Evolutionary conservation across 1,284 basidiomycete species (phyloP).

Genomic region (Austropuccinia psidii): DNA sequence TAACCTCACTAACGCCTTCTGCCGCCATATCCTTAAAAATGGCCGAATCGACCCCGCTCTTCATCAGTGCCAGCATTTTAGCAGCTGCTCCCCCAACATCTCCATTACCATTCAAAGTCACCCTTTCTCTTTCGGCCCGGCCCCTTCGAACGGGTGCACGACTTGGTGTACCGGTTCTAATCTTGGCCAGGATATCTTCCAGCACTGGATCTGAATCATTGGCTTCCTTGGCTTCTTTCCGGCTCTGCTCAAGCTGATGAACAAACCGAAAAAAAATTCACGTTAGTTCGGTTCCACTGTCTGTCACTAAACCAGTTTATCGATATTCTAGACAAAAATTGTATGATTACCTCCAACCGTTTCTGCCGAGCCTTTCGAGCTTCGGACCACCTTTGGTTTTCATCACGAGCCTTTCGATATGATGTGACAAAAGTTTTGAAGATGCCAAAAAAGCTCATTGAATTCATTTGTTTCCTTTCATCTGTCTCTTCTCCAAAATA

Average conservation of each 20-base stretch:
- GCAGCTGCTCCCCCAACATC: conserved; percentile 25
- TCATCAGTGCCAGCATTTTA: conserved; percentile 35
- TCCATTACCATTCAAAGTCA: neutral
- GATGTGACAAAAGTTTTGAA: conserved; percentile 92
- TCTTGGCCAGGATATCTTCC: conserved; percentile 30
- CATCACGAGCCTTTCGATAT: conserved; percentile 78
- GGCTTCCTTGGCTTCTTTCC: conserved; percentile 18
- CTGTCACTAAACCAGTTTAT: neutral
- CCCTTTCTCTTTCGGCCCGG: conserved; percentile 9
- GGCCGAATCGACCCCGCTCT: conserved; percentile 20
- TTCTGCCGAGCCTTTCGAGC: conserved; percentile 60
- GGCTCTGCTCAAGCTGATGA: conserved; percentile 8
- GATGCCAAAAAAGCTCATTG: conserved; percentile 82
- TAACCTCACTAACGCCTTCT: conserved; percentile 16
- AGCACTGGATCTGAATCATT: conserved; percentile 28
- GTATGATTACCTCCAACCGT: conserved; percentile 47
- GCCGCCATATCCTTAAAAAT: conserved; percentile 28
- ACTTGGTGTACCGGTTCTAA: conserved; percentile 22
- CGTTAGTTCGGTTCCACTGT: too few species aligned
- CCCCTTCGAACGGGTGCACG: conserved; percentile 17
- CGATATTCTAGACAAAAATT: neutral
- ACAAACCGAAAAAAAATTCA: neutral
- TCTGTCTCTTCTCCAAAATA: conserved; percentile 82
- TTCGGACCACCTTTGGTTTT: conserved; percentile 64
- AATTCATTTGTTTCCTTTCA: conserved; percentile 60